Evolutionary conservation across 345 rosid species (phyloP), one percentile per base, ranked within the genome.

Genomic region (Gossypium bickii): DNA sequence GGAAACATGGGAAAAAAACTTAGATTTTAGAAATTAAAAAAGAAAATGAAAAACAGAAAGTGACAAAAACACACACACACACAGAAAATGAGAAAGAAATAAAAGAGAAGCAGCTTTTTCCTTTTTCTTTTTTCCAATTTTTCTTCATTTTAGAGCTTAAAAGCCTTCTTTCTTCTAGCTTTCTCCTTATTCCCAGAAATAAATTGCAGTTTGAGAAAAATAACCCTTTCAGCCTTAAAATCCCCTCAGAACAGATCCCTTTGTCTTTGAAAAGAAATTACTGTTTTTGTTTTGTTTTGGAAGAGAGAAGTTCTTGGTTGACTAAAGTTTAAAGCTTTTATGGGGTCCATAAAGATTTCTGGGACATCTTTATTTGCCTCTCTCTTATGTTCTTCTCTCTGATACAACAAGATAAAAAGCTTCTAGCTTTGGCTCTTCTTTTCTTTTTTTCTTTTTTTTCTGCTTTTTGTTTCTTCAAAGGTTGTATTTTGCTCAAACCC

Each of bases 321-420:
- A 68, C 72, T 25, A 48, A 68, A 68, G 57, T 48, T 68, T 48
- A 22, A 67, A 67, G 41, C 57, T 67, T 53, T 24, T 9, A 45
- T 60, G 76, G 76, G 76, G 76, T 73, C 76, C 76, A 60, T 60
- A 25, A 47, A 60, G 76, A 73, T 73, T 60, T 73, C 45, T 60
- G 27, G 65, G 76, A 44, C 75, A 72, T 59, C 57, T 53, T 59
- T 72, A 59, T 59, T 58, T 53, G 12, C 38, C 38, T 71, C 18
- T 20, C 51, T 71, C n/a, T 20, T 60, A 15, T 48, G 2, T 49
- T 73, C 24, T 60, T 73, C 17, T 73, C 49, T 48, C 41, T 60
- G 56, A 73, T 60, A 60, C 25, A 48, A 49, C 57, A 64, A 64
- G 27, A 27, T 25, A 9, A 49, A 53, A 11, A 73, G 67, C 58